Evolutionary conservation across 2,329 filamentous ascomycete species (phyloP), one percentile per base, ranked within the genome.

Genomic region (Pseudogymnoascus pannorum): DNA sequence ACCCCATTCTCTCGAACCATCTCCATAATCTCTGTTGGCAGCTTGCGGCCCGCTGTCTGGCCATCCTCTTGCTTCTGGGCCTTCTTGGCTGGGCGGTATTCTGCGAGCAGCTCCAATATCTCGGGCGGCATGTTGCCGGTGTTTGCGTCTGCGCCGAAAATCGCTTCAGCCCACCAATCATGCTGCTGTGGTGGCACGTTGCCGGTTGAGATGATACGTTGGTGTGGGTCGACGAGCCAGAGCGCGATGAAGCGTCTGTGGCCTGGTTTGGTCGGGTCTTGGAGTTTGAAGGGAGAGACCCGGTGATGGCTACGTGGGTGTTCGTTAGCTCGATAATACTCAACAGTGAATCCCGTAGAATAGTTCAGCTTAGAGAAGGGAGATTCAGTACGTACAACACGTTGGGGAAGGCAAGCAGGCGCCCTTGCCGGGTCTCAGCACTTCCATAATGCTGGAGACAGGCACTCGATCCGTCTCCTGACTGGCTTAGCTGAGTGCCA

Each of bases 171-270:
- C 70, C 72, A 77, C 80, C 80, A 83, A 2, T 76, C 71, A 22
- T 74, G 67, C 62, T 76, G 77, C 66, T 83, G 80, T 2, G 79
- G 79, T 1, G 80, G 79, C 0, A 82, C 74, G 61, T 83, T 80
- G 0, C 75, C 75, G 0, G 78, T 81, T 2, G 74, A 84, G 8
- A 82, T 74, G 57, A 87, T 75, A 5, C 76, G 76, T 4, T 72
- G 66, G 29, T 77, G 67, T 0, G 84, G 84, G 65, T 87, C 83
- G 2, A 87, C 78, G 1, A 87, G 75, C 68, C 80, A 87, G 38
- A 87, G 73, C 0, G 79, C 80, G 0, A 87, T 71, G 60, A 86
- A 79, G 65, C 81, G 79, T 12, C 80, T 74, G 66, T 86, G 79
- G 2, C 84, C 84, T 0, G 80, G 77, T 61, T 76, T 78, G 0